Percentiles rank a stretch among this genome's conserved stretches.
Conservation (phyloP, 2,329 filamentous ascomycete genomes). For the Decorospora gaudefroyi region DNA sequence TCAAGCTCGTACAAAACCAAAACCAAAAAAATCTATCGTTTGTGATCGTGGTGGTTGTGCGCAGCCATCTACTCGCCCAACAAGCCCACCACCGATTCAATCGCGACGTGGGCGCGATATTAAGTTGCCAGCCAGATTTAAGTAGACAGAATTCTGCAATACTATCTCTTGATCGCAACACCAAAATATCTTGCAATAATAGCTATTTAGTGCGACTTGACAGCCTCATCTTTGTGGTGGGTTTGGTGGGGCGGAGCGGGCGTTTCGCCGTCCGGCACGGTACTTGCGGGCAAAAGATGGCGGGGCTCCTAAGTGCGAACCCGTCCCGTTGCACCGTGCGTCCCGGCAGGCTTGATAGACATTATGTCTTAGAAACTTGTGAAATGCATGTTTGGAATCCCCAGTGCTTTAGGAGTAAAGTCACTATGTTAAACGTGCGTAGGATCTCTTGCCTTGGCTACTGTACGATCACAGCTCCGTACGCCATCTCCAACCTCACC, state of each 20-base stretch:
- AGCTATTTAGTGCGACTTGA: constrained; percentile 1
- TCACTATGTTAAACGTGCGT: too few relatives aligned
- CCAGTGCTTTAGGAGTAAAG: too few relatives aligned
- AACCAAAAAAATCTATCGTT: too few relatives aligned
- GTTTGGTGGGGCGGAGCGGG: not conserved
- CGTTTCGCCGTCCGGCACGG: constrained; percentile 1
- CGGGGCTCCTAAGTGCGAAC: too few relatives aligned
- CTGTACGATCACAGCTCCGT: too few relatives aligned
- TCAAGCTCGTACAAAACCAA: not conserved
- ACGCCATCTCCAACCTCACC: too few relatives aligned
- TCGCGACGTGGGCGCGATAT: not conserved
- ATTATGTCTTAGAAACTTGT: too few relatives aligned
- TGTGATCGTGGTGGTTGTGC: not conserved
- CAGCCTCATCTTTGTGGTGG: constrained; percentile 2
- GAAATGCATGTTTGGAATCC: too few relatives aligned
- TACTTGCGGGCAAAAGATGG: too few relatives aligned
- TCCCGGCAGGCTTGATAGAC: too few relatives aligned
- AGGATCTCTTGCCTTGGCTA: too few relatives aligned
- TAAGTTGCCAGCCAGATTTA: not conserved
- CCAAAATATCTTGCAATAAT: not conserved
- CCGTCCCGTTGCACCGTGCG: too few relatives aligned
- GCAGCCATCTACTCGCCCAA: not conserved
- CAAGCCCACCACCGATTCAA: not conserved
- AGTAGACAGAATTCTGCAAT: not conserved
- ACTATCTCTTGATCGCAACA: not conserved